phyloP scores from a whole-genome alignment of 176 grass and related monocot species.

The Triticum monococcum region DNA sequence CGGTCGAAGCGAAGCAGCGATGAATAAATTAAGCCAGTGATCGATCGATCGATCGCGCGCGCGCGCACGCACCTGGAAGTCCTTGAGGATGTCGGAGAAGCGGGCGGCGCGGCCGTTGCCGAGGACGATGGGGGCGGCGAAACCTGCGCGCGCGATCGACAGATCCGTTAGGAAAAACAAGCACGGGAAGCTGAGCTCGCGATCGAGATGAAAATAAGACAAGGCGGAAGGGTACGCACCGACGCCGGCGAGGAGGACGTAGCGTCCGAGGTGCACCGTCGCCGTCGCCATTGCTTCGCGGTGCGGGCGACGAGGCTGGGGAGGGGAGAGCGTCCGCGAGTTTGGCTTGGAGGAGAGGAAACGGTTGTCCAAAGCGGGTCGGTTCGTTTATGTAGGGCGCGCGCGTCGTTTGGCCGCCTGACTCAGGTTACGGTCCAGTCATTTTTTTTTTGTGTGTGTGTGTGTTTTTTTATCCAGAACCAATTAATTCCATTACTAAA shows the following conservation, averaged over 20 bases:
- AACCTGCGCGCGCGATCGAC: not conserved
- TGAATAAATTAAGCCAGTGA: not conserved
- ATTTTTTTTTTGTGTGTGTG: too few species aligned
- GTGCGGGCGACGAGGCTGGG: not conserved
- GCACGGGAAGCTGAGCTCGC: not conserved
- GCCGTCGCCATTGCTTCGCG: slow-evolving; percentile 60
- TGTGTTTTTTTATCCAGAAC: too few species aligned
- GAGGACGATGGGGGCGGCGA: slow-evolving; percentile 34
- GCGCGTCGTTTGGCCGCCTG: not conserved
- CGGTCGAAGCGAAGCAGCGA: not conserved
- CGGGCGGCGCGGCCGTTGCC: slow-evolving; percentile 35
- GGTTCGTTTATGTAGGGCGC: not conserved
- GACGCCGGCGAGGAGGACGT: slow-evolving; percentile 38
- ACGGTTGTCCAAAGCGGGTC: not conserved
- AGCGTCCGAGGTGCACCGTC: slow-evolving; percentile 14
- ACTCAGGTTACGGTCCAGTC: not conserved
- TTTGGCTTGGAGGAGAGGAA: not conserved
- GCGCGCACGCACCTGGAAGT: slow-evolving; percentile 49
- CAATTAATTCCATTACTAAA: too few species aligned
- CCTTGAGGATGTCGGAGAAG: slow-evolving; percentile 47
- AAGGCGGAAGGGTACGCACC: slow-evolving; percentile 10
- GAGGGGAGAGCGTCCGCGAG: not conserved
- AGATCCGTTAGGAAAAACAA: not conserved
- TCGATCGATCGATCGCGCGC: not conserved
- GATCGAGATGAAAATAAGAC: not conserved